Conservation (phyloP, 768 basidiomycete genomes). For the Rhodosporidiobolus sp. region DNA sequence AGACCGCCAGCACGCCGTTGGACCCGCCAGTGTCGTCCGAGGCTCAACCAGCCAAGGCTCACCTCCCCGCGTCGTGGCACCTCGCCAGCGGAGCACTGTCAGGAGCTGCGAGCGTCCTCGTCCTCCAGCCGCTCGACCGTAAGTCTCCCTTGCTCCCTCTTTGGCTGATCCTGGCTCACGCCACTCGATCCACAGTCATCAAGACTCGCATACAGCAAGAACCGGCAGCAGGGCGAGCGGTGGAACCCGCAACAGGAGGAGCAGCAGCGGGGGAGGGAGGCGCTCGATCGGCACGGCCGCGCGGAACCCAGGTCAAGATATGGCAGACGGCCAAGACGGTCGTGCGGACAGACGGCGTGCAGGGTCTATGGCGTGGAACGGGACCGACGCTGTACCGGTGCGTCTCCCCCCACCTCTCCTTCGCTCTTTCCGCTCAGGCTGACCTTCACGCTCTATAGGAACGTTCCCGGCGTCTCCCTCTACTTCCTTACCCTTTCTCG, state of each 20-base stretch:
- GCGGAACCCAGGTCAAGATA: constrained; percentile 7
- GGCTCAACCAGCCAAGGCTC: not conserved
- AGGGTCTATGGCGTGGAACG: constrained; percentile 36
- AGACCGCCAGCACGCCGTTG: not conserved
- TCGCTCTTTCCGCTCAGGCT: not conserved
- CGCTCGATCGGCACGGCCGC: not conserved
- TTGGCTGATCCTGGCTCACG: not conserved
- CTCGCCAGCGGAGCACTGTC: constrained; percentile 33
- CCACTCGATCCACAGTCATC: constrained; percentile 19
- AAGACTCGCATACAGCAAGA: constrained; percentile 41
- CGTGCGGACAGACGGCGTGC: constrained; percentile 20
- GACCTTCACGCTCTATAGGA: constrained; percentile 40
- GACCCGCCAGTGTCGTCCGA: constrained; percentile 12
- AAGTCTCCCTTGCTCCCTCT: not conserved
- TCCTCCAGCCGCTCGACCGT: constrained; percentile 40
- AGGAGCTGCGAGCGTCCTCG: constrained; percentile 24
- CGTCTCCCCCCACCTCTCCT: not conserved
- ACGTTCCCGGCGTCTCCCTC: constrained; percentile 53
- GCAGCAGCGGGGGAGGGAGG: not conserved
- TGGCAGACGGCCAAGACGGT: constrained; percentile 21
- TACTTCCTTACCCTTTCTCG: constrained; percentile 52
- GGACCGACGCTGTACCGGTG: constrained; percentile 39
- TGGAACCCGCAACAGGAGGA: not conserved
- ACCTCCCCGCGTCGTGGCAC: constrained; percentile 31
- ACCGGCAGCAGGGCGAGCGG: not conserved